Percentiles rank a stretch among this genome's conserved stretches.
Conservation (phyloP, 306 rosid species). For the Vigna nakashimae region DNA sequence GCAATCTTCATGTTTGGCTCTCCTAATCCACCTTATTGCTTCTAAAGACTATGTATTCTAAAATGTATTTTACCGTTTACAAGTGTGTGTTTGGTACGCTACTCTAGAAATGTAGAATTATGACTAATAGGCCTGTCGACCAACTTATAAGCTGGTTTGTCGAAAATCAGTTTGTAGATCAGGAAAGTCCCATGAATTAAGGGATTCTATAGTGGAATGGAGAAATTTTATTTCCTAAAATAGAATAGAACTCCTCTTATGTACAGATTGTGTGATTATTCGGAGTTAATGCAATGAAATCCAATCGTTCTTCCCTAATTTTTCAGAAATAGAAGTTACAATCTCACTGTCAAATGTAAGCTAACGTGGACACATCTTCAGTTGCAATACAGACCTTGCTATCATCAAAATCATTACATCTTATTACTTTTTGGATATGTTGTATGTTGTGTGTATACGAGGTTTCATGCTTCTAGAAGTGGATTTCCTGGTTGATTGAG, state of each 20-base stretch:
- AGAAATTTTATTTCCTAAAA: neutral
- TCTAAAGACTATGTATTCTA: neutral
- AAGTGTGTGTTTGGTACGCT: too few species aligned
- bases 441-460: neutral
- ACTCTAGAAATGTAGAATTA: too few species aligned
- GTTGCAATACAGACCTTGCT: constrained; percentile 1
- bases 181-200: neutral
- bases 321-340: neutral
- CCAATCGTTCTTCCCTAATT: neutral
- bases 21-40: constrained; percentile 11
- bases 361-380: neutral
- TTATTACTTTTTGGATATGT: neutral
- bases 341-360: neutral
- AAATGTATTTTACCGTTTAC: neutral
- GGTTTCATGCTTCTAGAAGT: constrained; percentile 12
- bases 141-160: neutral
- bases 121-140: neutral
- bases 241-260: neutral
- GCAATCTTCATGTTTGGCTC: constrained; percentile 13
- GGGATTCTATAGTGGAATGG: neutral
- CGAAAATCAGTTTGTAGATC: neutral
- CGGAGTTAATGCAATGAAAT: neutral
- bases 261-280: neutral
- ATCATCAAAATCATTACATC: constrained; percentile 4
- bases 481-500: constrained; percentile 31